Evolutionary conservation across 164 flowering plant genomes (phyloP).

Genomic region (Piper betle): DNA sequence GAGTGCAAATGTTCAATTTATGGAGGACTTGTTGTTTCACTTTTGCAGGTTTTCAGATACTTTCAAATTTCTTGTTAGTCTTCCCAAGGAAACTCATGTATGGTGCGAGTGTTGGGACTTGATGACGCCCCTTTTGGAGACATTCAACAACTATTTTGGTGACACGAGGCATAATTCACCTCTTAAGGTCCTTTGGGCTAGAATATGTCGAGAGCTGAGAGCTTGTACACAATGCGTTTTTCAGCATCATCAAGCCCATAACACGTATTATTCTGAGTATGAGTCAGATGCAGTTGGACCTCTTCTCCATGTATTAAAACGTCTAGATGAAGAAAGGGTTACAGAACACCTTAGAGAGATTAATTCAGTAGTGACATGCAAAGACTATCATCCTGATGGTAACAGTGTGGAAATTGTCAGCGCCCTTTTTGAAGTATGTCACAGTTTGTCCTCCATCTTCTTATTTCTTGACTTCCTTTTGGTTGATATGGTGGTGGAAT

Average conservation of each 20-base stretch:
- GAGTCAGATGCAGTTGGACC: constrained; percentile 50
- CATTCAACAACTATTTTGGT: constrained; percentile 60
- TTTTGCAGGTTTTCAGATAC: constrained; percentile 75
- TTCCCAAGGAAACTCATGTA: constrained; percentile 51
- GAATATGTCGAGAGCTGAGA: constrained; percentile 65
- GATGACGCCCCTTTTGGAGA: constrained; percentile 86
- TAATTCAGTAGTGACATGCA: constrained; percentile 32
- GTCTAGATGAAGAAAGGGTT: constrained; percentile 84
- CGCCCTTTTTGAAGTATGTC: constrained; percentile 74
- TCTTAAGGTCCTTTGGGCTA: constrained; percentile 58
- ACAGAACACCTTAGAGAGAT: constrained; percentile 48
- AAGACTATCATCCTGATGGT: constrained; percentile 30
- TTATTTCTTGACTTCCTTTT: not conserved
- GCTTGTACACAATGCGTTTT: constrained; percentile 69
- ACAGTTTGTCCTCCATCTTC: not conserved
- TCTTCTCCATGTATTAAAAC: constrained; percentile 53
- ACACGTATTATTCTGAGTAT: constrained; percentile 52
- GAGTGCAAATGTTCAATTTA: not conserved
- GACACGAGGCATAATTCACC: constrained; percentile 54
- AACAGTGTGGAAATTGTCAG: constrained; percentile 61
- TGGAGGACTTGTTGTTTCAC: not conserved
- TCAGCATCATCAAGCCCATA: constrained; percentile 84
- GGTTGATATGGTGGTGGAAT: not conserved
- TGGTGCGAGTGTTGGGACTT: constrained; percentile 83
- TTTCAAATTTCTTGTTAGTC: constrained; percentile 43